These are phyloP conservation scores for Globisporangium alternatum DNA, from an alignment of 352 stramenopile species.

Conservation along the genomic window DNA sequence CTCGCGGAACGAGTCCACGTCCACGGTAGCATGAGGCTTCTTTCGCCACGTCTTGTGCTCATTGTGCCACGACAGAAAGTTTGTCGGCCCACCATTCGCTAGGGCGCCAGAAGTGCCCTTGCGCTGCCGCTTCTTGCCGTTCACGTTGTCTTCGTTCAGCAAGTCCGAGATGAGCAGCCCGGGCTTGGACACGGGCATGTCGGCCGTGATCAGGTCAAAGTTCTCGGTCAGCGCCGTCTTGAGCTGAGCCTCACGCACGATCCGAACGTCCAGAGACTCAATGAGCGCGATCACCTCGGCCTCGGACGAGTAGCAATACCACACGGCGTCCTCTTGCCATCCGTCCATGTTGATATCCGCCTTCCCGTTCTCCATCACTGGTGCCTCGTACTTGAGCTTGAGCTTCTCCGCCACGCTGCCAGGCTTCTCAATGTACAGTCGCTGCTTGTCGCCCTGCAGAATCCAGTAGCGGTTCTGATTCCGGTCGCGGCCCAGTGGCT, in stretches of 20 bases:
- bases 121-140: slow-evolving; percentile 40
- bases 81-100: slow-evolving; percentile 12
- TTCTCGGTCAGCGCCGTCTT: slow-evolving; percentile 53
- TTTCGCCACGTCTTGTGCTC: slow-evolving; percentile 50
- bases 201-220: slow-evolving; percentile 48
- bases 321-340: slow-evolving; percentile 28
- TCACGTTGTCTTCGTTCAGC: slow-evolving; percentile 51
- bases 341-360: slow-evolving; percentile 2
- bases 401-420: slow-evolving; percentile 33
- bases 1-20: slow-evolving; percentile 49
- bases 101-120: background rate
- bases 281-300: slow-evolving; percentile 59
- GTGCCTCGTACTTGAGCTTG: slow-evolving; percentile 41
- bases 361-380: slow-evolving; percentile 9
- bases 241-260: slow-evolving; percentile 49
- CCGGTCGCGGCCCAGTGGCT: slow-evolving; percentile 68
- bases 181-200: slow-evolving; percentile 74
- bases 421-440: slow-evolving; percentile 72
- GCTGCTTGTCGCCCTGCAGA: slow-evolving; percentile 57
- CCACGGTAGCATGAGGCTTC: slow-evolving; percentile 32
- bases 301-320: slow-evolving; percentile 69
- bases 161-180: slow-evolving; percentile 75
- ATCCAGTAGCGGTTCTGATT: slow-evolving; percentile 67
- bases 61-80: slow-evolving; percentile 67
- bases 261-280: slow-evolving; percentile 47